Evolutionary conservation across 1,284 basidiomycete genomes (phyloP), one percentile per base, ranked within the genome.

Genomic region (Cutaneotrichosporon sp.): DNA sequence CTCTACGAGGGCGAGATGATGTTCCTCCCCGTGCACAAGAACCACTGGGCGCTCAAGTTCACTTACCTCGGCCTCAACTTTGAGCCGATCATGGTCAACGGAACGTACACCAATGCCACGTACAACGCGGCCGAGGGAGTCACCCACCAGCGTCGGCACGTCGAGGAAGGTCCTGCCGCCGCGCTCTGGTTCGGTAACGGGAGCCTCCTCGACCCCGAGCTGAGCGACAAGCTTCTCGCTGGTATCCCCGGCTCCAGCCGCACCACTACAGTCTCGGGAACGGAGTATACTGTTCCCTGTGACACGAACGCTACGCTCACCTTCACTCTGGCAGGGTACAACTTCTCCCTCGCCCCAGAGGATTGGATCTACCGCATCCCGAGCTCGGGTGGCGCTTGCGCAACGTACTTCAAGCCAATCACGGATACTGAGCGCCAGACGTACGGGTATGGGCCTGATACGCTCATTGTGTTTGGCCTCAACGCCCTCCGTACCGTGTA

Each of bases 41-140:
- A 49, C 18, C 38, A 31, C 21, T 58, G 57, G 57, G 18, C 26
- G 14, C 26, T 58, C 9, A 18, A 4, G 9, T n/a, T 58, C 16
- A 49, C 36, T 3, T 10, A 53, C 31, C 16, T 46, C 18, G 18
- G 18, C 42, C 42, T 46, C 16, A 18, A 46, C 42, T n/a, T 46
- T 9, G 18, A 46, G 42, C 42, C 42, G 42, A 53, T 53, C 31
- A 53, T 32, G 51, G 30, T 53, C 13, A 31, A 53, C 31, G 51
- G 51, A 13, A 53, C 18, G 18, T 53, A 30, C 13, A 11, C 30
- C 31, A 34, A 31, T 18, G 18, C 8, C 14, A 18, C 11, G 8
- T n/a, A 30, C 30, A 32, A 31, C 26, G 51, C 51, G 16, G 42
- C 42, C 42, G 42, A 46, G 18, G 42, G 42, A 13, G 42, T 46